These are phyloP conservation scores for Echium plantagineum DNA, from an alignment of 257 asterid species.

Conservation along the genomic window DNA sequence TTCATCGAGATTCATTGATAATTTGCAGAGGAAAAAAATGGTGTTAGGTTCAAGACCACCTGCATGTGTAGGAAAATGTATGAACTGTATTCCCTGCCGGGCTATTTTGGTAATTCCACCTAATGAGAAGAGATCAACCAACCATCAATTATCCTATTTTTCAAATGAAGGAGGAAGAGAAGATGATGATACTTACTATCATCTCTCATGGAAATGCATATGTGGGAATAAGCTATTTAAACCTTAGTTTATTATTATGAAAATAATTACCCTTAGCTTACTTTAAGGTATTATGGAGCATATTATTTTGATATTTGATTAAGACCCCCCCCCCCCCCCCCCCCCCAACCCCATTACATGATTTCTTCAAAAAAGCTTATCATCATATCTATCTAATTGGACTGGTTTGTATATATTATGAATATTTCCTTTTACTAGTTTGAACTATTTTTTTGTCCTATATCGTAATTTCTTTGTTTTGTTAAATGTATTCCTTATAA, in stretches of 20 bases:
- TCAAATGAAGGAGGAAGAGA: background rate
- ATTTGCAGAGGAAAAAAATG: constrained; percentile 8
- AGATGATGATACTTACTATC: constrained; percentile 24
- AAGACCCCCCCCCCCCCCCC: no score
- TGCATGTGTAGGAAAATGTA: constrained; percentile 25
- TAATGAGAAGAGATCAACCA: constrained; percentile 3
- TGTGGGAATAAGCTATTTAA: constrained; percentile 30
- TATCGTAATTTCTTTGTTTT: background rate
- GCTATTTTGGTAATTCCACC: constrained; percentile 23
- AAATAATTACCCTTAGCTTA: background rate
- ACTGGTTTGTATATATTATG: background rate
- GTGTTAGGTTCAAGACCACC: constrained; percentile 32
- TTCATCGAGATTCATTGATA: constrained; percentile 1
- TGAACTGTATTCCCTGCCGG: constrained; percentile 28
- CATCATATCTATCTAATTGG: no score
- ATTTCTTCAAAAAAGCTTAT: background rate
- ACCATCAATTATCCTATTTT: background rate
- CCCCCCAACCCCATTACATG: no score
- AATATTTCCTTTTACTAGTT: background rate
- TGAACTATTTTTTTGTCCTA: background rate
- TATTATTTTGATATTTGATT: background rate
- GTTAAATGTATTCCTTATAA: background rate
- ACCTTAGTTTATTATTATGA: constrained; percentile 10
- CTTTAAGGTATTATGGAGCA: no score
- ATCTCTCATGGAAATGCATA: constrained; percentile 31